A percentile compares a stretch with the other conserved stretches of the same genome.
Conservation (phyloP, 2,329 filamentous ascomycete species). For the Phialocephala sp. region DNA sequence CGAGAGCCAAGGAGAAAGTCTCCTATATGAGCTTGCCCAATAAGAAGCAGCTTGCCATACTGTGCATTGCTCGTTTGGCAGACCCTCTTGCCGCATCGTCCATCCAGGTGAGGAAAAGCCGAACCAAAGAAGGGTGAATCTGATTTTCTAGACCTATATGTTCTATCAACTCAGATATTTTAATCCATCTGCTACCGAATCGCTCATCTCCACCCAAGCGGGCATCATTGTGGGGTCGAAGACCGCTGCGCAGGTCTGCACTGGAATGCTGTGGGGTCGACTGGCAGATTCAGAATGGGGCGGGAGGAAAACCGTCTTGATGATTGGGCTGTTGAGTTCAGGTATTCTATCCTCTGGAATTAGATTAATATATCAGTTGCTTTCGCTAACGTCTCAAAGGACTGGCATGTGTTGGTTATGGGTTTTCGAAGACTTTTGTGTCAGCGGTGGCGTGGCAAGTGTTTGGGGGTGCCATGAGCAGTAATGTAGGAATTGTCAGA, state of each 20-base stretch:
- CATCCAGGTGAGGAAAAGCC: constrained; percentile 9
- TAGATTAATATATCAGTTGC: background rate
- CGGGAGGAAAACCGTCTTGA: constrained; percentile 63
- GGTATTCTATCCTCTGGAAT: constrained; percentile 57
- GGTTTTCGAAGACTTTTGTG: constrained; percentile 64
- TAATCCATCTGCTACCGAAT: constrained; percentile 41
- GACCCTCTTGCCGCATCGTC: constrained; percentile 18
- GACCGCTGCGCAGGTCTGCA: constrained; percentile 70
- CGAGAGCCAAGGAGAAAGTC: constrained; percentile 14
- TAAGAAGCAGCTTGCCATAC: constrained; percentile 18
- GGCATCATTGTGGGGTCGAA: constrained; percentile 69
- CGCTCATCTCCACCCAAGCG: constrained; percentile 63
- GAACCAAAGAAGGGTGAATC: background rate
- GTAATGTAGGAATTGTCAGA: constrained; percentile 70
- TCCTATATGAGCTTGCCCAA: constrained; percentile 18
- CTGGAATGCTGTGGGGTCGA: constrained; percentile 70
- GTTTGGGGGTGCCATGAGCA: constrained; percentile 68
- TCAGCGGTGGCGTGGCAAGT: constrained; percentile 62
- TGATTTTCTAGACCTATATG: constrained; percentile 60
- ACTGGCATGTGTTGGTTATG: constrained; percentile 65
- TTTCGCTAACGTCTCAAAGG: background rate
- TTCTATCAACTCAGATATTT: constrained; percentile 75
- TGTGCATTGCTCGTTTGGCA: constrained; percentile 17
- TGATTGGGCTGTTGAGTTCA: constrained; percentile 63
- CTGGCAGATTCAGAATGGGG: constrained; percentile 59